These are phyloP conservation scores for Saposhnikovia divaricata DNA, from an alignment of 129 eudicot species.

Conservation along the genomic window DNA sequence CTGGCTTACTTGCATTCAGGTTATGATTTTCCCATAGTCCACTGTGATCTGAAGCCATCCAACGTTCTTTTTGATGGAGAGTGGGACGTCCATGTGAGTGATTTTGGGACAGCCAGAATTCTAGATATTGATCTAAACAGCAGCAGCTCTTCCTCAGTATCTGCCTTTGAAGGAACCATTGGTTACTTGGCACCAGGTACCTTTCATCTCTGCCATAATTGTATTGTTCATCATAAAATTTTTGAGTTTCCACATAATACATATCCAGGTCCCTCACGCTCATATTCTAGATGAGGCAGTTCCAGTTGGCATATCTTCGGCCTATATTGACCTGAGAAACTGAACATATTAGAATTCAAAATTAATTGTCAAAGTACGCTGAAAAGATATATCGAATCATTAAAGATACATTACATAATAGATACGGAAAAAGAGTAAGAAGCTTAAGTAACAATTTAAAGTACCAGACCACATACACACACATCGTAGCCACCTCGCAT, in stretches of 20 bases:
- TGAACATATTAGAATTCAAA: background rate
- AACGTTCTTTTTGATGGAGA: conserved; percentile 62
- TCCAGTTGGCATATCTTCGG: background rate
- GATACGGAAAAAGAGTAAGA: too few relatives aligned
- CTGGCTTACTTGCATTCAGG: conserved; percentile 73
- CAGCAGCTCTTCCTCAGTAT: conserved; percentile 17
- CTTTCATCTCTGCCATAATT: background rate
- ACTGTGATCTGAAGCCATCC: conserved; percentile 88
- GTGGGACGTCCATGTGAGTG: conserved; percentile 81
- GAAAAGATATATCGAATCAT: background rate
- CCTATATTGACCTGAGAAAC: background rate
- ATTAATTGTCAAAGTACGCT: background rate
- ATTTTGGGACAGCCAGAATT: conserved; percentile 86
- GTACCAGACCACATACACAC: background rate
- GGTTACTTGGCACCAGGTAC: conserved; percentile 99
- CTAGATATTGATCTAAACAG: conserved; percentile 51
- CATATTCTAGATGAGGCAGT: background rate
- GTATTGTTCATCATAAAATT: background rate
- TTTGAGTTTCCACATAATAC: background rate
- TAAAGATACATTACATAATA: background rate
- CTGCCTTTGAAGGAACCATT: conserved; percentile 81
- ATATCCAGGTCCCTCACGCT: background rate
- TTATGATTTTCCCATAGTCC: conserved; percentile 81
- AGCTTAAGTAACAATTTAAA: background rate
- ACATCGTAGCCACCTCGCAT: background rate